Base-by-base conservation (phyloP, 1,139 yeast genomes). In the Saccharomycopsis phalli region DNA sequence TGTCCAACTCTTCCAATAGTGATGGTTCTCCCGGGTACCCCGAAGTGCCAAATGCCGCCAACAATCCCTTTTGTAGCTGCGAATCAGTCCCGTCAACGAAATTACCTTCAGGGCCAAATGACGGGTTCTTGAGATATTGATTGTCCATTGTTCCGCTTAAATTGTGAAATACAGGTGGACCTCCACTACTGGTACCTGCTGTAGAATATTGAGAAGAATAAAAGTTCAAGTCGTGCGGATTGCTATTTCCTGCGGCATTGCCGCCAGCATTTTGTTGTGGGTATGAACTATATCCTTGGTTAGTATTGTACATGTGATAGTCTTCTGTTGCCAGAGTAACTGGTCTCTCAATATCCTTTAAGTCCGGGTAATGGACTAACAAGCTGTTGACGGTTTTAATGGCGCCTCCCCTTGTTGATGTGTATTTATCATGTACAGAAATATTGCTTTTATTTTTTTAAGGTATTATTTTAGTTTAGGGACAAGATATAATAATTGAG, bases 1-100 rank as follows among this genome's bases (percentile, higher is more conserved):
- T 84, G 1, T 97, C 99, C 31, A 91, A 63, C 57, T 91, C 99
- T 57, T 91, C 95, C 40, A 91, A 65, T 41, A 91, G 65, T 1
- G 97, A 91, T 0, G 95, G 93, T 58, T 91, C 99, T 20, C 88
- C 93, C 0, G 95, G 78, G 56, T 91, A 91, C 0, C 99, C 98
- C 0, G 83, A 70, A 0, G 96, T 82, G 2, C 96, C 87, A 56
- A 93, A 81, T 0, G 98, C 98, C 4, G 95, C 94, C 16, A 93
- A 61, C 38, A 87, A 57, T 0, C 98, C 98, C 0, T 76, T 66
- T 1, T 87, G 70, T 36, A 91, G 66, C 43, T 78, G 76, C 14
- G 14, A 11, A 30, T 61, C 68, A 16, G 37, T 11, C 5, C 29
- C 20, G 11, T 16, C 34, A n/a, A 34, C 37, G 13, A 31, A 21